phyloP scores from a whole-genome alignment of 1,139 yeast genomes.

The Arxiozyma slooffiae region DNA sequence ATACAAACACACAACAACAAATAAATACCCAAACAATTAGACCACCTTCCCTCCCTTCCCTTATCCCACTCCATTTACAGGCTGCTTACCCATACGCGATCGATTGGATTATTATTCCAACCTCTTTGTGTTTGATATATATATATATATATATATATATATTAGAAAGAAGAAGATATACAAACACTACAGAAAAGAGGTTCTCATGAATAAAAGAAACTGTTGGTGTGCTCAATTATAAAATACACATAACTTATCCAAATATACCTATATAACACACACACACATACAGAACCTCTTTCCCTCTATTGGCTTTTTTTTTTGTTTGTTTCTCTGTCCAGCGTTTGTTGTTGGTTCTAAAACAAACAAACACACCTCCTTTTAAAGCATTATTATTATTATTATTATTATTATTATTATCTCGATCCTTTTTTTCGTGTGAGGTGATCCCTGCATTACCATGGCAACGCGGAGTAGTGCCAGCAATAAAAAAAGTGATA shows the following conservation, averaged over 20 bases:
- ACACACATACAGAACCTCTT: neutral
- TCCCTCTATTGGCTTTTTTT: too few species aligned
- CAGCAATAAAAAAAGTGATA: neutral
- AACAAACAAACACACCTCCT: neutral
- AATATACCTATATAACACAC: neutral
- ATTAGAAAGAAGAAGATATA: neutral
- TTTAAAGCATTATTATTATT: too few species aligned
- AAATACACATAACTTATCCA: neutral
- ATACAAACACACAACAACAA: neutral
- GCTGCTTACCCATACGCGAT: neutral
- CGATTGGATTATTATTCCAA: neutral
- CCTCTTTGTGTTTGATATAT: neutral
- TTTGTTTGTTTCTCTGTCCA: too few species aligned
- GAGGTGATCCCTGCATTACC: conserved; percentile 1
- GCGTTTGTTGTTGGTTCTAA: too few species aligned
- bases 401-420: neutral
- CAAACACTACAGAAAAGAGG: neutral
- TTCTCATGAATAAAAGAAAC: neutral
- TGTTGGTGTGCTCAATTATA: neutral
- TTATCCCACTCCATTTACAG: neutral
- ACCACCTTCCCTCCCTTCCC: neutral
- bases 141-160: too few species aligned
- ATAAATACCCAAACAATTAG: neutral
- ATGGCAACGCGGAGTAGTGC: conserved; percentile 3
- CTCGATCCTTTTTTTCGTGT: neutral